Conservation (phyloP, 805 yeast species). For the Scheffersomyces lignosus region DNA sequence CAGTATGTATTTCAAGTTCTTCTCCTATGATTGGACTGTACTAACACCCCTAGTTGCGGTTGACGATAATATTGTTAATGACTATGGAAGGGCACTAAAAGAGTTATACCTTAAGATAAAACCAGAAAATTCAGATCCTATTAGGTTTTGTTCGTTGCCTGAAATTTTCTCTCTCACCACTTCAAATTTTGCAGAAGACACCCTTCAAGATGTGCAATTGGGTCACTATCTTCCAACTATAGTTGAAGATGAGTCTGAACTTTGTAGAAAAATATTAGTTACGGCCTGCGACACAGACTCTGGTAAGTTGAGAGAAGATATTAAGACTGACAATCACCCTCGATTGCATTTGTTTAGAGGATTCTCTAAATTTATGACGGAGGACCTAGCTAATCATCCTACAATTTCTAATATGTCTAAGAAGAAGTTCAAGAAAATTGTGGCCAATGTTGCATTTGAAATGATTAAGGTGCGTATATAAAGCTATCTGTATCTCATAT, state of each 20-base stretch:
- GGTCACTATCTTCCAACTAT: conserved; percentile 34
- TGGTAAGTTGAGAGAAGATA: conserved; percentile 33
- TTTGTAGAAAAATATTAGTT: conserved; percentile 36
- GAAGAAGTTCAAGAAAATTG: conserved; percentile 50
- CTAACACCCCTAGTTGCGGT: conserved; percentile 45
- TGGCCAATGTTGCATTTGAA: conserved; percentile 57
- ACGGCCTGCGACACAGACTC: conserved; percentile 39
- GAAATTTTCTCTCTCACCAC: conserved; percentile 30
- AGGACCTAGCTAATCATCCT: conserved; percentile 50
- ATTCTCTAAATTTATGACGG: conserved; percentile 58
- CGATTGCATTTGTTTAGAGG: conserved; percentile 56
- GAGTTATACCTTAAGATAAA: conserved; percentile 39
- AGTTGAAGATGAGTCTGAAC: conserved; percentile 33
- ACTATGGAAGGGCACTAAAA: conserved; percentile 46
- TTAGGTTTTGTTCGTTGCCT: conserved; percentile 34
- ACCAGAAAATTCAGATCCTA: conserved; percentile 26
- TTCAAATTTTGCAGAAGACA: conserved; percentile 11
- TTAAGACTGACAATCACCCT: conserved; percentile 45
- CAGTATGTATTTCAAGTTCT: conserved; percentile 10
- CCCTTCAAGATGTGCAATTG: conserved; percentile 21
- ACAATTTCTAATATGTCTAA: conserved; percentile 39
- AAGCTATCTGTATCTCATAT: neutral
- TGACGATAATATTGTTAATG: conserved; percentile 53
- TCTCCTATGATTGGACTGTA: neutral
- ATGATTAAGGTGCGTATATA: conserved; percentile 46